Evolutionary conservation across 1,284 basidiomycete genomes (phyloP).

Genomic region (Austroboletus novae-zelandiae): DNA sequence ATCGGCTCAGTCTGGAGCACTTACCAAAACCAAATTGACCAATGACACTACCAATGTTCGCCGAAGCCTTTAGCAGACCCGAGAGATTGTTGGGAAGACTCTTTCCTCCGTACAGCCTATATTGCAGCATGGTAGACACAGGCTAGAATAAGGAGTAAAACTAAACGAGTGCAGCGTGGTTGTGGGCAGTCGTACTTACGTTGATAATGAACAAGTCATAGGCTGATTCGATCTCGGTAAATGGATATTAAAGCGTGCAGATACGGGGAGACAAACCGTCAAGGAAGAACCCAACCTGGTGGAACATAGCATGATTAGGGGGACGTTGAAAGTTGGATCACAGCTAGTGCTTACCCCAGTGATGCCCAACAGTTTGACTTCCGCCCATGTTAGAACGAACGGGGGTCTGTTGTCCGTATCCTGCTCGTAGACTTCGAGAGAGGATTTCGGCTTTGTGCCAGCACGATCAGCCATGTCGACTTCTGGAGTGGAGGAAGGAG

Average conservation of each 20-base stretch:
- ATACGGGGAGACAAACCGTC: conserved; percentile 45
- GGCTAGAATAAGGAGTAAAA: conserved; percentile 41
- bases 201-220: conserved; percentile 82
- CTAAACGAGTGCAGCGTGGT: background rate
- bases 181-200: conserved; percentile 34
- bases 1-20: conserved; percentile 1
- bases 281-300: conserved; percentile 65
- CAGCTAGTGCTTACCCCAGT: conserved; percentile 48
- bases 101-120: conserved; percentile 58
- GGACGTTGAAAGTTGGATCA: background rate
- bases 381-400: conserved; percentile 45
- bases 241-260: background rate
- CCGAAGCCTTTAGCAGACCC: conserved; percentile 65
- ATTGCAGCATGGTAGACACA: conserved; percentile 74
- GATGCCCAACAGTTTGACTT: conserved; percentile 58
- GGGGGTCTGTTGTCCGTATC: conserved; percentile 41
- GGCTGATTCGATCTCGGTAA: conserved; percentile 37
- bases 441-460: background rate
- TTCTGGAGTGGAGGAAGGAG: background rate
- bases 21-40: conserved; percentile 70
- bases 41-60: conserved; percentile 73
- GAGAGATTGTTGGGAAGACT: conserved; percentile 55
- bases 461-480: conserved; percentile 12
- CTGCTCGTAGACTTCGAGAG: conserved; percentile 48
- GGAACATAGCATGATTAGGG: background rate